Percentiles rank a stretch among this genome's conserved stretches.
These are phyloP conservation scores for Podospora australis DNA, from an alignment of 495 filamentous ascomycete species.

Conservation along the genomic window DNA sequence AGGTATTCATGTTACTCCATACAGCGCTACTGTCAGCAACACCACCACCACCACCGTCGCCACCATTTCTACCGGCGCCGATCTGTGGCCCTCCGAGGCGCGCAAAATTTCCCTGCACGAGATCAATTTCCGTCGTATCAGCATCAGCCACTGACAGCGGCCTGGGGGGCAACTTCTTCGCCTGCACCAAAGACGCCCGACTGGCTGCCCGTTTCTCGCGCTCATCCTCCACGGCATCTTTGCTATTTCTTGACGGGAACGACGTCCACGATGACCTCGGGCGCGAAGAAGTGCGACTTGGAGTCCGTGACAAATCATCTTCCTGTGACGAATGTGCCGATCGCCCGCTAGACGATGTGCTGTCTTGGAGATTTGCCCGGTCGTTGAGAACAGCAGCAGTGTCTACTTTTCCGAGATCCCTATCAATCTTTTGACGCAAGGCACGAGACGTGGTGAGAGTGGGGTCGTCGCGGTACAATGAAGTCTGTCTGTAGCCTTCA, in stretches of 20 bases:
- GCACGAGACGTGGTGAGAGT: conserved; percentile 21
- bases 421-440: conserved; percentile 24
- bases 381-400: conserved; percentile 17
- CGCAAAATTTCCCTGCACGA: conserved; percentile 37
- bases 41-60: conserved; percentile 2
- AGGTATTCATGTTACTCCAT: conserved; percentile 27
- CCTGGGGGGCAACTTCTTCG: neutral
- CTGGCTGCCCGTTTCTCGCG: neutral
- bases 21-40: conserved; percentile 9
- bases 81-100: conserved; percentile 34
- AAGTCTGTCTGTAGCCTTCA: conserved; percentile 8
- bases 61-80: too few species aligned
- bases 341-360: conserved; percentile 16
- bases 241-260: neutral
- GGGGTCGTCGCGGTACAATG: conserved; percentile 10
- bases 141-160: conserved; percentile 9
- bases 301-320: neutral
- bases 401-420: conserved; percentile 17
- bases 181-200: neutral
- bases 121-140: conserved; percentile 24
- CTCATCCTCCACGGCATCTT: neutral
- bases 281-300: neutral
- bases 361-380: conserved; percentile 24
- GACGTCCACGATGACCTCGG: neutral
- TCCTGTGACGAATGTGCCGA: conserved; percentile 10